Percentiles rank a stretch among this genome's conserved stretches.
Evolutionary conservation across 2,329 filamentous ascomycete genomes (phyloP).

Genomic region (Tolypocladium guangdongense): DNA sequence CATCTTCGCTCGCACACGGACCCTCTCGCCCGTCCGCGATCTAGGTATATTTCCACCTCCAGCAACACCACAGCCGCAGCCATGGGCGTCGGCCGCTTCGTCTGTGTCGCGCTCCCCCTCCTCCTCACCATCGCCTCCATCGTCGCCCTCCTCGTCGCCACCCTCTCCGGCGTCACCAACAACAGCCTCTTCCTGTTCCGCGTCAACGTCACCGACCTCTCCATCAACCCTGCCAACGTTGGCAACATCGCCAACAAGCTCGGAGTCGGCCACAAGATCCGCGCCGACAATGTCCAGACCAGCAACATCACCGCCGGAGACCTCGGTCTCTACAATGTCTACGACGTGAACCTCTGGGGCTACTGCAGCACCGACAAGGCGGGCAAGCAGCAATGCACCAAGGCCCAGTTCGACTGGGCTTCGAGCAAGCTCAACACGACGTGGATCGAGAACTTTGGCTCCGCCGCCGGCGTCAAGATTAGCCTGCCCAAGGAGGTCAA

Average conservation of each 20-base stretch:
- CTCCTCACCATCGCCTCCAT: constrained; percentile 67
- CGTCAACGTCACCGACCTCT: constrained; percentile 51
- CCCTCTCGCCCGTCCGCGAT: not conserved
- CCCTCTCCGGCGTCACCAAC: constrained; percentile 44
- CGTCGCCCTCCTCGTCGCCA: constrained; percentile 52
- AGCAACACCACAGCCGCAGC: constrained; percentile 15
- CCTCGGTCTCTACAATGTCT: constrained; percentile 60
- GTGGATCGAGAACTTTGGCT: constrained; percentile 41
- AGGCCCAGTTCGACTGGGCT: constrained; percentile 66
- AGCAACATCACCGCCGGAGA: constrained; percentile 45
- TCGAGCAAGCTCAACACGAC: constrained; percentile 56
- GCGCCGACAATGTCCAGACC: constrained; percentile 11
- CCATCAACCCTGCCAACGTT: constrained; percentile 22
- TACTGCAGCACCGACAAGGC: constrained; percentile 61
- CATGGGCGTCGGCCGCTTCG: constrained; percentile 61
- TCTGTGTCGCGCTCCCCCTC: constrained; percentile 84
- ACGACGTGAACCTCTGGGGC: constrained; percentile 76
- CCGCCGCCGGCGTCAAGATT: constrained; percentile 40
- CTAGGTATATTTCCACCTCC: not conserved
- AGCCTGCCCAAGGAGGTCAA: constrained; percentile 57
- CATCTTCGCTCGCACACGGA: not conserved
- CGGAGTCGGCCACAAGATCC: constrained; percentile 8
- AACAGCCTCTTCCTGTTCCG: constrained; percentile 47
- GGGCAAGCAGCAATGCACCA: constrained; percentile 52
- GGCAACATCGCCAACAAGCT: constrained; percentile 21